Evolutionary conservation across 2,329 filamentous ascomycete species (phyloP).

Genomic region (Trichocomaceae sp.): DNA sequence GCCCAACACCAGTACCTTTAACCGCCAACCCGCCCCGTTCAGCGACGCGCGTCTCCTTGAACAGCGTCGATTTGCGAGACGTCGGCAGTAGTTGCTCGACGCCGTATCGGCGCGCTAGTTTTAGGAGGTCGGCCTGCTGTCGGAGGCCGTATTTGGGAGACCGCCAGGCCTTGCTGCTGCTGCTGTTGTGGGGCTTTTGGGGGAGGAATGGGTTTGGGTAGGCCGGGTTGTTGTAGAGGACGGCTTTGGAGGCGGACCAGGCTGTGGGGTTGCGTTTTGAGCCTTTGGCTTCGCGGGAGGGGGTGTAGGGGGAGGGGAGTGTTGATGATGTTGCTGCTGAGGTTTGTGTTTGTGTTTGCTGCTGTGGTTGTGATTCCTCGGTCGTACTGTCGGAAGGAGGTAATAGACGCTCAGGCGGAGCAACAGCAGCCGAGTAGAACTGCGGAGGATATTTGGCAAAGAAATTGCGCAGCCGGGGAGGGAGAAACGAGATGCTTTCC

Average conservation of each 20-base stretch:
- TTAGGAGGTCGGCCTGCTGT: conserved; percentile 83
- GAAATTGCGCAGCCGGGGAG: conserved; percentile 72
- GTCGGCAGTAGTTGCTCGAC: conserved; percentile 75
- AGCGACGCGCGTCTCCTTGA: conserved; percentile 59
- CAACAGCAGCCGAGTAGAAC: conserved; percentile 38
- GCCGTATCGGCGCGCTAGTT: conserved; percentile 70
- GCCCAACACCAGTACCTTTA: conserved; percentile 86
- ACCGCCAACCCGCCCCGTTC: conserved; percentile 77
- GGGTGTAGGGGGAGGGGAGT: conserved; percentile 33
- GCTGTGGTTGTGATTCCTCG: background rate
- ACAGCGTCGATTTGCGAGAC: conserved; percentile 67
- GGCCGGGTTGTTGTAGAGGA: conserved; percentile 39
- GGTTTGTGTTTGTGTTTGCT: background rate
- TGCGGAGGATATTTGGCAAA: conserved; percentile 81
- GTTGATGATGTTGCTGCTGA: conserved; percentile 30
- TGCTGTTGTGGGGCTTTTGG: conserved; percentile 69
- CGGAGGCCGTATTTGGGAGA: conserved; percentile 76
- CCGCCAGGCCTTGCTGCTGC: conserved; percentile 64
- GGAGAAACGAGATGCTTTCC: conserved; percentile 47
- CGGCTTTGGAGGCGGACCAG: conserved; percentile 26
- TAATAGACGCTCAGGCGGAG: conserved; percentile 13
- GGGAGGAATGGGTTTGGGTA: conserved; percentile 73
- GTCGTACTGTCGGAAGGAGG: conserved; percentile 17
- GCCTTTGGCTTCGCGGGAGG: conserved; percentile 38
- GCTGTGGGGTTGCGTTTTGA: conserved; percentile 28